Evolutionary conservation across 1,139 yeast genomes (phyloP), one percentile per base, ranked within the genome.

Genomic region (Hyphopichia khmerensis): DNA sequence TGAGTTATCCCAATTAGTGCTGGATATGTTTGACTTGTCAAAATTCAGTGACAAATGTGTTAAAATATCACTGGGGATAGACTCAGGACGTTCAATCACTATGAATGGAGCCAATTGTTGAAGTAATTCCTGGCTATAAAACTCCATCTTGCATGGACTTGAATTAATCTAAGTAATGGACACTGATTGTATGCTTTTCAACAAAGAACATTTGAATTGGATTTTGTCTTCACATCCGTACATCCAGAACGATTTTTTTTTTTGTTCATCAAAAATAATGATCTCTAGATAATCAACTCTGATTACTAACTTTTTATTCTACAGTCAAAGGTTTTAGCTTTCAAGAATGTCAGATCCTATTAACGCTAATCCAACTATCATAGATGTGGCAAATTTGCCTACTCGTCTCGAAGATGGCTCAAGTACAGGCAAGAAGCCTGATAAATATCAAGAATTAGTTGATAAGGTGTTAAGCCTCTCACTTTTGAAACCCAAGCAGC

Each of bases 351-450:
- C 80, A 21, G 96, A 89, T 44, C 89, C 88, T 35, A 84, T 91
- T 48, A 93, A 93, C 64, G 96, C 96, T 24, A 90, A 90, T 62
- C 99, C 99, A 14, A 84, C 86, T 29, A 82, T 93, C 38, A 68
- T 90, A 40, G 96, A 90, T 52, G 79, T 79, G 17, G 77, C 85
- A 23, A 78, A 80, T 47, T 76, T 93, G 24, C 98, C 98, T 1
- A 86, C 84, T 0, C 76, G 96, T 36, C 46, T 60, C 38, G 60
- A 60, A 14, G 66, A 60, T 16, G 60, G 52, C 30, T 51, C 45
- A 8, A 21, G n/a, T n/a, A n/a, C n/a, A n/a, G n/a, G 24, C 24
- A 8, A 21, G 24, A 35, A 47, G 8, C 59, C 60, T 21, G 47
- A 43, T 18, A 47, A 43, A 24, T 33, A 55, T 32, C 47, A 49